Evolutionary conservation across 78 protist species (phyloP), one percentile per base, ranked within the genome.

Genomic region (Monocercomonoides exilis): DNA sequence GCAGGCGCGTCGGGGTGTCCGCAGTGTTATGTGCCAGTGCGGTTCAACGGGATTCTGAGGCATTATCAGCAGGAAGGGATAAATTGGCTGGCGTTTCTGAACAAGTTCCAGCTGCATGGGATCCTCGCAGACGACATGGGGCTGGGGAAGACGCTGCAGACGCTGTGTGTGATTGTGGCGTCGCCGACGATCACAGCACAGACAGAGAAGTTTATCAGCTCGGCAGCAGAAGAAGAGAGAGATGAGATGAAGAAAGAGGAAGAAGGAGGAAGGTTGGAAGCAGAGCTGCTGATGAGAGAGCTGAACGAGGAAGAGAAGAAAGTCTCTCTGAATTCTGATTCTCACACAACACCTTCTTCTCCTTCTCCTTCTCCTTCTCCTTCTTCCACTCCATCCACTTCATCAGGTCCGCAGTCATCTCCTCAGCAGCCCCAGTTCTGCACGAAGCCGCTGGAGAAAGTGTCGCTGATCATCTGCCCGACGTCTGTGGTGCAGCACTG

Each of bases 101-200:
- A 77, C 87, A 0, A 45, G 41, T 77, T 43, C 85, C 3, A 84
- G 44, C 84, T 88, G 77, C 80, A 45, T n/a, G 87, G 86, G 64
- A 90, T 95, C 3, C 93, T 96, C 1, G 87, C 95, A 46, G 98
- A 96, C 64, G 95, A 96, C 77, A 96, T 96, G 99, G 99, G 99
- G 5, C 94, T 97, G 32, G 99, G 99, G 1, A 97, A 97, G 92
- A 96, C 98, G 11, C 90, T 96, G 44, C 97, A 96, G 90, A 84
- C 96, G 42, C 90, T 94, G 41, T 88, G 95, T 88, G 86, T 92
- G n/a, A 32, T 94, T 82, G 94, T 94, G 0, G 89, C 70, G 21
- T 54, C 70, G 11, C 70, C 70, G 70, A 54, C 70, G 21, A 54
- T 54, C 70, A 54, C 70, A 54, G 70, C 70, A 21, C 70, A 54